phyloP scores from a whole-genome alignment of 2,329 filamentous ascomycete species.

The Aspergillus pseudoviridinutans region DNA sequence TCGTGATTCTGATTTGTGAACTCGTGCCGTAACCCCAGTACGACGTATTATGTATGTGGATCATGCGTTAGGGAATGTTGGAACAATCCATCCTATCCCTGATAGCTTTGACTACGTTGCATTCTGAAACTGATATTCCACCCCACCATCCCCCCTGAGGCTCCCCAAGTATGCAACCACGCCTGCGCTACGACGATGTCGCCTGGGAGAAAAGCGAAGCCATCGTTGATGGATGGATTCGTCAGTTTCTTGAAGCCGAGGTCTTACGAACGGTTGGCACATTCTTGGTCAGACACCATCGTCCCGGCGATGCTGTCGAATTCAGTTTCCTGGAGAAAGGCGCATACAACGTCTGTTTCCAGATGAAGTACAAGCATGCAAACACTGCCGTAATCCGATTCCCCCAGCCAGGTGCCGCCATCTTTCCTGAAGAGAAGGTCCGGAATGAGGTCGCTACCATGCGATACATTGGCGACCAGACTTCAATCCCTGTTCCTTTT shows the following conservation, averaged over 20 bases:
- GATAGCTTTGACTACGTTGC: too few species aligned
- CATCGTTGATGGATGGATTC: constrained; percentile 2
- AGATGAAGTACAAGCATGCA: background rate
- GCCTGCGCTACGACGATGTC: background rate
- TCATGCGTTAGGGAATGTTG: too few species aligned
- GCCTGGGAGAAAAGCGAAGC: constrained; percentile 8
- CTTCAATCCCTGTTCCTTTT: background rate
- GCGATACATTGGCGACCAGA: background rate
- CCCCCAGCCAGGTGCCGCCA: background rate
- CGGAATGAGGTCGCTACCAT: background rate
- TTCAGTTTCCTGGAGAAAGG: background rate
- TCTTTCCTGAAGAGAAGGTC: background rate
- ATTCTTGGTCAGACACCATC: background rate
- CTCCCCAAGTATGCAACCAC: background rate
- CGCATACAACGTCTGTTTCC: background rate
- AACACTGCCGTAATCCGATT: background rate
- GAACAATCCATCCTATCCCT: background rate
- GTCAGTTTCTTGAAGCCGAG: background rate
- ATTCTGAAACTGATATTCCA: background rate
- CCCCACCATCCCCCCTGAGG: too few species aligned
- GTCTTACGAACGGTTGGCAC: background rate
- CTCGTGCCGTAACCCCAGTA: too few species aligned
- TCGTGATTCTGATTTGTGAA: too few species aligned
- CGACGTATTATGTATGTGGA: too few species aligned
- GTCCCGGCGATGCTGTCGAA: background rate